These are phyloP conservation scores for Lentinula lateritia DNA, from an alignment of 768 basidiomycete genomes.

Conservation along the genomic window DNA sequence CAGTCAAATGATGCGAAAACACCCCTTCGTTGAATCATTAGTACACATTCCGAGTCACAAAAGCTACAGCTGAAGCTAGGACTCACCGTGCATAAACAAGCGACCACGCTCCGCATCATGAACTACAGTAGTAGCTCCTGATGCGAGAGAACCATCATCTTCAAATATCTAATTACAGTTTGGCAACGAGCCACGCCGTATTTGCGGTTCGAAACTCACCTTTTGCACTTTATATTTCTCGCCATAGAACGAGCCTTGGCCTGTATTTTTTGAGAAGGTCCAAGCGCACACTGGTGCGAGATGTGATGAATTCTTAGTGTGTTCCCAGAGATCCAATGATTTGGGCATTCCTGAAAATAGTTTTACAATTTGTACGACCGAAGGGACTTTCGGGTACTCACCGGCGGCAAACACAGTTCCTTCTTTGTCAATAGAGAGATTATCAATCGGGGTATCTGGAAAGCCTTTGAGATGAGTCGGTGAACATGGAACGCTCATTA, in stretches of 20 bases:
- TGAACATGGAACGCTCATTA: not conserved
- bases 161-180: conserved; percentile 50
- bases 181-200: not conserved
- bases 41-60: not conserved
- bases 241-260: conserved; percentile 46
- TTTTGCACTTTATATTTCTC: conserved; percentile 56
- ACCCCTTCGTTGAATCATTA: not conserved
- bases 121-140: conserved; percentile 50
- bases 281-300: conserved; percentile 44
- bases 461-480: not conserved
- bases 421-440: conserved; percentile 51
- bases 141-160: conserved; percentile 55
- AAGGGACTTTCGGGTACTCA: conserved; percentile 17
- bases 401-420: conserved; percentile 63
- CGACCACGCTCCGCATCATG: conserved; percentile 45
- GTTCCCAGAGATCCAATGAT: conserved; percentile 29
- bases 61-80: no score
- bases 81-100: conserved; percentile 55
- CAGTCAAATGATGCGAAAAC: not conserved
- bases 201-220: conserved; percentile 24
- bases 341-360: conserved; percentile 25
- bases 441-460: conserved; percentile 54
- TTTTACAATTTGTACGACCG: not conserved
- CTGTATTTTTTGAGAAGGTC: conserved; percentile 49
- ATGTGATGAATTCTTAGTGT: conserved; percentile 28